These are phyloP conservation scores for Wickerhamiella infanticola DNA, from an alignment of 1,139 yeast species.

Conservation along the genomic window DNA sequence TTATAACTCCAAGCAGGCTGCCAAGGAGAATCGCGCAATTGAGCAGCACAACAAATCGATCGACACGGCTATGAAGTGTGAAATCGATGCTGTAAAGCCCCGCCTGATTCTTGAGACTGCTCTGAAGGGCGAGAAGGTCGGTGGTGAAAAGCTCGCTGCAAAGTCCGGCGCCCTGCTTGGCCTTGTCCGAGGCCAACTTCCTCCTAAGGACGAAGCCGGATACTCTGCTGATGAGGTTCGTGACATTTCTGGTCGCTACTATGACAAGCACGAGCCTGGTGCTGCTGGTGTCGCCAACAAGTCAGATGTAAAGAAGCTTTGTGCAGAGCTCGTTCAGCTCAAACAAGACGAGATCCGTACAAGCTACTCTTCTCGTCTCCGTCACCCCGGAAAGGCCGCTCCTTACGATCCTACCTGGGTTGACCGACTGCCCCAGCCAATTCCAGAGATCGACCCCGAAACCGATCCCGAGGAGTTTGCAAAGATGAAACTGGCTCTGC, in stretches of 20 bases:
- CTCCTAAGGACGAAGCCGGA: not conserved
- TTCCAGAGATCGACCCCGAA: constrained; percentile 36
- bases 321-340: constrained; percentile 38
- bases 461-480: constrained; percentile 40
- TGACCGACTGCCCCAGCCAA: constrained; percentile 32
- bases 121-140: constrained; percentile 20
- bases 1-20: constrained; percentile 13
- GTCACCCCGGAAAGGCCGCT: constrained; percentile 16
- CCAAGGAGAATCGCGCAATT: constrained; percentile 11
- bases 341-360: constrained; percentile 37
- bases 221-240: not conserved
- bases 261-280: constrained; percentile 6
- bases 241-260: constrained; percentile 1
- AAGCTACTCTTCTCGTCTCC: constrained; percentile 16
- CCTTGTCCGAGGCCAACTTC: constrained; percentile 1
- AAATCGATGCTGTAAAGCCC: constrained; percentile 19
- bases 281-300: constrained; percentile 14
- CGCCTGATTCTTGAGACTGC: constrained; percentile 30
- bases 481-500: constrained; percentile 18
- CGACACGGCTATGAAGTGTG: constrained; percentile 23
- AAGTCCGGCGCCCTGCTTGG: constrained; percentile 3
- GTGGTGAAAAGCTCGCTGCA: constrained; percentile 2
- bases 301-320: constrained; percentile 36
- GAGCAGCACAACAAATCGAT: constrained; percentile 21
- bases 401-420: constrained; percentile 48